Conservation (phyloP, 345 rosid species). For the Nephelium lappaceum region DNA sequence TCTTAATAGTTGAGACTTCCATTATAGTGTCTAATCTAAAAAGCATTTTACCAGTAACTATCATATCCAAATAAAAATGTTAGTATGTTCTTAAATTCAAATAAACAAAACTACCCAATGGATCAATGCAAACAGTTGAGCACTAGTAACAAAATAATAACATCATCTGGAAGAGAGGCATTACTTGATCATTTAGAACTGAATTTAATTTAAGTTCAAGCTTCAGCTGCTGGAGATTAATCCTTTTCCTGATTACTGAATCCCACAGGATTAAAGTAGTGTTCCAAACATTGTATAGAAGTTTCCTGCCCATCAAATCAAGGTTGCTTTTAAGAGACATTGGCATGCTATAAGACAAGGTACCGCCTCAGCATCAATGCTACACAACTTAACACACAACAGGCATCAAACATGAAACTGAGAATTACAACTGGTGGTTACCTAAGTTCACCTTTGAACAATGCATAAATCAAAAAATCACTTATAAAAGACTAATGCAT, state of each 20-base stretch:
- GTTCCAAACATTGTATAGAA: conserved; percentile 67
- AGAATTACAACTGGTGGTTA: not conserved
- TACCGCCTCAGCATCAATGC: not conserved
- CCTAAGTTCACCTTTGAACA: not conserved
- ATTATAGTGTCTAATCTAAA: not conserved
- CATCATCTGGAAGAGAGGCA: conserved; percentile 25
- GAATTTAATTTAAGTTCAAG: conserved; percentile 76
- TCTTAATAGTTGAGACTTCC: not conserved
- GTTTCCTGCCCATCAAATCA: conserved; percentile 60
- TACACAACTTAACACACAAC: not conserved
- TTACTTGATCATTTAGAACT: conserved; percentile 75
- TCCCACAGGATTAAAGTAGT: conserved; percentile 63
- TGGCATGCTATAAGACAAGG: conserved; percentile 1
- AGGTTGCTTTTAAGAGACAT: conserved; percentile 20
- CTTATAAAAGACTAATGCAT: not conserved
- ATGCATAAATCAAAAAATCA: conserved; percentile 2
- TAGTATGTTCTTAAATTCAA: not conserved
- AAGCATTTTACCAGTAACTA: not conserved
- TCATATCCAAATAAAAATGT: not conserved
- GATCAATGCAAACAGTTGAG: not conserved
- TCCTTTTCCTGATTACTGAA: conserved; percentile 66
- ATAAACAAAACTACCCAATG: not conserved
- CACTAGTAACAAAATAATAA: not conserved
- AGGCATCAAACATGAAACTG: not conserved
- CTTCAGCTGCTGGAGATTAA: conserved; percentile 65